A percentile compares a stretch with the other conserved stretches of the same genome.
phyloP scores from a whole-genome alignment of 169 alveolate species.

The Plasmodium relictum region DNA sequence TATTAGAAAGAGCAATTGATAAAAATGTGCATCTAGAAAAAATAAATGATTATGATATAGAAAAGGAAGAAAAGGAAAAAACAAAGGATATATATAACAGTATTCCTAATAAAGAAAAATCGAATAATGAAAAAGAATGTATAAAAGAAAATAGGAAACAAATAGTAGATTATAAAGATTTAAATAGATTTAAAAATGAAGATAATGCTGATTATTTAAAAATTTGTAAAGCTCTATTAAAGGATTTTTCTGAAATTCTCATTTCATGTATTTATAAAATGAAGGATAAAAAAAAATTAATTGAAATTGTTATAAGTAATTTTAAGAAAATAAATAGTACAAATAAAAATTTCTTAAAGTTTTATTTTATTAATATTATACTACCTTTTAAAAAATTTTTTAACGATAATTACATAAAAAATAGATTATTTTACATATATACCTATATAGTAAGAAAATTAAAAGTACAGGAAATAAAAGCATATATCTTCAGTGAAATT shows the following conservation, averaged over 20 bases:
- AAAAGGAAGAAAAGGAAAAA: neutral
- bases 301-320: constrained; percentile 8
- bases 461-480: neutral
- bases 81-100: neutral
- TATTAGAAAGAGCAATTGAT: neutral
- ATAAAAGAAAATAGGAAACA: neutral
- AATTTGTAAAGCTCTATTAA: neutral
- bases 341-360: neutral
- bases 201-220: neutral
- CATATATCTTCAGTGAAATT: neutral
- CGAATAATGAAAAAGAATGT: too few relatives aligned
- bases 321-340: neutral
- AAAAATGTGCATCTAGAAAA: neutral
- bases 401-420: neutral
- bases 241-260: neutral
- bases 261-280: neutral
- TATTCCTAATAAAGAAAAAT: too few relatives aligned
- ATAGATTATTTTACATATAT: constrained; percentile 1
- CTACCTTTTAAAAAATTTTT: constrained; percentile 7
- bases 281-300: neutral
- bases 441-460: neutral
- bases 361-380: constrained; percentile 3
- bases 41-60: neutral
- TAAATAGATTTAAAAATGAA: neutral
- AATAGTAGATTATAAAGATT: neutral